Evolutionary conservation across 495 filamentous ascomycete species (phyloP), one percentile per base, ranked within the genome.

Genomic region (Pyrenopolyporus hunteri): DNA sequence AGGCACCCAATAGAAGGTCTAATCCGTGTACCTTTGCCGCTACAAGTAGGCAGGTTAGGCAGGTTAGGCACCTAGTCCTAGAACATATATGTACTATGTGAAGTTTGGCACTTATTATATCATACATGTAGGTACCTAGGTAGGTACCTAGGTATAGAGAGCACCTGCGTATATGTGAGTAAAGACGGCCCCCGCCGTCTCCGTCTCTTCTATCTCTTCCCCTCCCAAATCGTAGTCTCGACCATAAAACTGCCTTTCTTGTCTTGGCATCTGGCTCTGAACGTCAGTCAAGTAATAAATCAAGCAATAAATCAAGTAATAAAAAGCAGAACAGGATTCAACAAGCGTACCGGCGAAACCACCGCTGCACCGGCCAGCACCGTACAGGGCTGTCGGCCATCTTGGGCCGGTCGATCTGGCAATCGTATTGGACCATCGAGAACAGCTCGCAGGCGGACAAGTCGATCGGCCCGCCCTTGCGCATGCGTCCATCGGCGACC

Each of bases 151-250:
- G 35, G 49, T 33, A 19, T 22, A n/a, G n/a, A n/a, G n/a, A n/a
- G n/a, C n/a, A n/a, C n/a, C n/a, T n/a, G n/a, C n/a, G n/a, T n/a
- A n/a, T n/a, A n/a, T n/a, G n/a, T n/a, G n/a, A n/a, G n/a, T n/a
- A n/a, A n/a, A n/a, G n/a, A n/a, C n/a, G n/a, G n/a, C n/a, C 48
- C 11, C 33, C 49, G 19, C 54, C 44, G 17, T 45, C 59, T 32
- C 31, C 14, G 1, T 2, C 31, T 55, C 36, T 46, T 25, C n/a
- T 45, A 51, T 31, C 25, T 40, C 45, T 52, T 66, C 43, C 69
- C 74, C 69, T 94, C 90, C 89, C 89, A 93, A 43, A 82, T 76
- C 17, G 91, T 95, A 19, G 91, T 95, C 74, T 96, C 92, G 7
- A 92, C 88, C 59, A 81, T 89, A 71, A 93, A 85, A 13, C 17